Evolutionary conservation across 2,329 filamentous ascomycete species (phyloP).

Genomic region (Microdochium trichocladiopsis): DNA sequence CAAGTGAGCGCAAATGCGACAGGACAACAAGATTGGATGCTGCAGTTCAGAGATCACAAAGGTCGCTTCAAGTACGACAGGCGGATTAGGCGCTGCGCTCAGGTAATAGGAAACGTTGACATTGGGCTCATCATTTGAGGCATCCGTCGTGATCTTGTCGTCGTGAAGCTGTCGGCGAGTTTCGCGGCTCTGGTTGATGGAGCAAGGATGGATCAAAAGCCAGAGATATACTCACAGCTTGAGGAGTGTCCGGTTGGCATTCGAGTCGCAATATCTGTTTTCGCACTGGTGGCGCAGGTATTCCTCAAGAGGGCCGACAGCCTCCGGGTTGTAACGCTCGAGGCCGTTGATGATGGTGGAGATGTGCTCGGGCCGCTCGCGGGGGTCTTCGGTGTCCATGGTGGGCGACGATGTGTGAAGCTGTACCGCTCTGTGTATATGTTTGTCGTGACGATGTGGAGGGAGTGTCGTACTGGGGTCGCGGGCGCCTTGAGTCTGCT

Average conservation of each 20-base stretch:
- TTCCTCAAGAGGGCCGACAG: slow-evolving; percentile 84
- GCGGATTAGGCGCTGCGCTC: slow-evolving; percentile 42
- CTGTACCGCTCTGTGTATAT: slow-evolving; percentile 11
- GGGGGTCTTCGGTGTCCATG: slow-evolving; percentile 76
- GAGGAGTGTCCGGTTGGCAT: slow-evolving; percentile 90
- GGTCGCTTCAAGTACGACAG: not conserved
- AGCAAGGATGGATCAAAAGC: slow-evolving; percentile 4
- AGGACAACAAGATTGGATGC: slow-evolving; percentile 1
- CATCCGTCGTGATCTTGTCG: not conserved
- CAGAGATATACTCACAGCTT: slow-evolving; percentile 72
- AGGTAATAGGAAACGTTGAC: slow-evolving; percentile 99
- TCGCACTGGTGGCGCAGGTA: slow-evolving; percentile 96
- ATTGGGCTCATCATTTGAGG: slow-evolving; percentile 62
- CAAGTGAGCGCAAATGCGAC: not conserved
- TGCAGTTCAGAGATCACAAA: not conserved
- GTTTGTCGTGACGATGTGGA: slow-evolving; percentile 7
- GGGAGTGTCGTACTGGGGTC: slow-evolving; percentile 1
- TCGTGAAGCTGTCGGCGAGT: not conserved
- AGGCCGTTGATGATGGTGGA: slow-evolving; percentile 92
- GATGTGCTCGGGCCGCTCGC: slow-evolving; percentile 88
- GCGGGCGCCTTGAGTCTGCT: not conserved
- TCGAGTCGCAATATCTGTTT: slow-evolving; percentile 88
- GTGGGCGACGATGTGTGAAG: slow-evolving; percentile 24
- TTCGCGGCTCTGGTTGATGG: not conserved
- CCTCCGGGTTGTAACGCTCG: slow-evolving; percentile 98